Conservation (phyloP, 345 rosid species). For the Gossypium bickii region DNA sequence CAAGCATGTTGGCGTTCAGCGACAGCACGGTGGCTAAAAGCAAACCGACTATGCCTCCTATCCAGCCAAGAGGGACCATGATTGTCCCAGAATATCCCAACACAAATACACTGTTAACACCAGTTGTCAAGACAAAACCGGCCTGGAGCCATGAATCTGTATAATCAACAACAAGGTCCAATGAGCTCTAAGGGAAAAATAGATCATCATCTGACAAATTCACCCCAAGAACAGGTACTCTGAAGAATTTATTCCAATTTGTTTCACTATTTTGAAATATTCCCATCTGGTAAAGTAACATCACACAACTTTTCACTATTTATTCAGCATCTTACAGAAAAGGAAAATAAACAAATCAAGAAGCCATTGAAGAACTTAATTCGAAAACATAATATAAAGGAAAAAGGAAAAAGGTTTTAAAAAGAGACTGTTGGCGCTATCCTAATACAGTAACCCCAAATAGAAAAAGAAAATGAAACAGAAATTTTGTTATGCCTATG, state of each 20-base stretch:
- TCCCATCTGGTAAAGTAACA: not conserved
- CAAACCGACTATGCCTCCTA: slow-evolving; percentile 65
- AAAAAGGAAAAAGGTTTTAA: no score
- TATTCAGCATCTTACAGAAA: not conserved
- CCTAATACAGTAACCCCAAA: not conserved
- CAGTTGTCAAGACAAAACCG: slow-evolving; percentile 73
- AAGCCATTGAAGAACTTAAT: not conserved
- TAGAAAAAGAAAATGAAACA: not conserved
- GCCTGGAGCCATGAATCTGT: slow-evolving; percentile 94
- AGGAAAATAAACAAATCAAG: not conserved
- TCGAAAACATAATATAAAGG: not conserved
- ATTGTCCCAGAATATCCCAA: slow-evolving; percentile 86
- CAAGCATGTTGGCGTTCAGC: slow-evolving; percentile 65
- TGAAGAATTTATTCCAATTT: not conserved
- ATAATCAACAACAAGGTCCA: not conserved
- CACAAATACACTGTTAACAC: slow-evolving; percentile 86
- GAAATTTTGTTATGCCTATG: no score
- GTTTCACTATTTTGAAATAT: not conserved
- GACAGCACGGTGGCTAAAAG: slow-evolving; percentile 63
- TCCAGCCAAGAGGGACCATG: slow-evolving; percentile 93
- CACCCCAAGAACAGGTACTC: not conserved
- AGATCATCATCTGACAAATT: not conserved
- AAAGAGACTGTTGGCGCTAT: no score
- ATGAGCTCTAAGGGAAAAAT: slow-evolving; percentile 1
- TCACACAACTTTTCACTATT: not conserved